A percentile compares a stretch with the other conserved stretches of the same genome.
These are phyloP conservation scores for Phycomyces blakesleeanus DNA, from an alignment of 192 early-diverging fungal species.

Conservation along the genomic window DNA sequence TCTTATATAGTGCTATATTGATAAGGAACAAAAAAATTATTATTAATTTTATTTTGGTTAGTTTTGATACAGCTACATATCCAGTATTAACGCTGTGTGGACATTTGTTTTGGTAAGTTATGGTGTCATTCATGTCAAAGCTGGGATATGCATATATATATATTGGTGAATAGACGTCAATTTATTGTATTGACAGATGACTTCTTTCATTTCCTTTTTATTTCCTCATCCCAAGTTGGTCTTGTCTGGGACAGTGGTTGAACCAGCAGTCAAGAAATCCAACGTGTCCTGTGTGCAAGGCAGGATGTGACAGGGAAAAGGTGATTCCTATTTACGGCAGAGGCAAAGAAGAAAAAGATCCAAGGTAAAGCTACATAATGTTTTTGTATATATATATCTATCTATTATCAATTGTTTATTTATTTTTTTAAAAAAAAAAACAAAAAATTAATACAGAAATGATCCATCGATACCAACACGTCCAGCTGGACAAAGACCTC, in stretches of 20 bases:
- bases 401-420: too few relatives aligned
- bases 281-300: slow-evolving; percentile 82
- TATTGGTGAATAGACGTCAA: too few relatives aligned
- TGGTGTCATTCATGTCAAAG: too few relatives aligned
- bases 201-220: too few relatives aligned
- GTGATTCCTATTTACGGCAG: slow-evolving; percentile 82
- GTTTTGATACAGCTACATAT: slow-evolving; percentile 73
- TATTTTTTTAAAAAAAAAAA: too few relatives aligned
- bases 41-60: slow-evolving; percentile 7
- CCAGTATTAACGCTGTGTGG: slow-evolving; percentile 79
- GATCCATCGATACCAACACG: slow-evolving; percentile 59
- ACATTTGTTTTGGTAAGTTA: slow-evolving; percentile 67
- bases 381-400: background rate
- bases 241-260: slow-evolving; percentile 73
- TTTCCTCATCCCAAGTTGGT: too few relatives aligned
- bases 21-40: background rate
- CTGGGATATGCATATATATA: too few relatives aligned
- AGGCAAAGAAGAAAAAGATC: slow-evolving; percentile 73
- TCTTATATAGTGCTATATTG: background rate
- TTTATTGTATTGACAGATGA: background rate
- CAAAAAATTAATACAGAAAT: too few relatives aligned
- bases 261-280: slow-evolving; percentile 65
- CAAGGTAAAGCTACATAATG: slow-evolving; percentile 50
- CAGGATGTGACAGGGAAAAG: slow-evolving; percentile 78
- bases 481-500: slow-evolving; percentile 75